These are phyloP conservation scores for Sergeia podlipaevii DNA, from an alignment of 208 protist genomes.

Conservation along the genomic window DNA sequence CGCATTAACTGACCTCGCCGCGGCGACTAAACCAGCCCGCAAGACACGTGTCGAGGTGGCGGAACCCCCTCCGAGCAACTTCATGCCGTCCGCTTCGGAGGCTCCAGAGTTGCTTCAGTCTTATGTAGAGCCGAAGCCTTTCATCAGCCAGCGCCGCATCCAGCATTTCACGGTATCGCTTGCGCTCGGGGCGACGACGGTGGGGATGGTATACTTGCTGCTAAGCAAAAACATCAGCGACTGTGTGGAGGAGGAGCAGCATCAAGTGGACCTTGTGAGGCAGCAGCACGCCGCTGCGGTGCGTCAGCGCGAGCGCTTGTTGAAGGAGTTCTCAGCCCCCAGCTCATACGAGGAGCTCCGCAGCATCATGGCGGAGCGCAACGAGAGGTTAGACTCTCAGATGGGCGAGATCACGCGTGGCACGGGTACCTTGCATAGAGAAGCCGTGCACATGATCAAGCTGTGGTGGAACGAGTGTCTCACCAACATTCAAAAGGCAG, in stretches of 20 bases:
- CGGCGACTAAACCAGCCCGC: background rate
- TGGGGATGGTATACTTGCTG: conserved; percentile 63
- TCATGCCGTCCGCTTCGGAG: conserved; percentile 45
- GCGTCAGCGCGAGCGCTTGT: conserved; percentile 29
- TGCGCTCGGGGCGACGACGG: conserved; percentile 46
- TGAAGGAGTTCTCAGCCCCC: conserved; percentile 61
- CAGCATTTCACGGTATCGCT: conserved; percentile 71
- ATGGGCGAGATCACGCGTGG: conserved; percentile 16
- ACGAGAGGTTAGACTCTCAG: conserved; percentile 35
- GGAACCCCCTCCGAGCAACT: conserved; percentile 17
- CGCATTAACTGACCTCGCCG: background rate
- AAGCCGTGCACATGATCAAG: conserved; percentile 68
- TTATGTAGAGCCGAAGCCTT: conserved; percentile 78
- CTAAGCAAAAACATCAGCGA: conserved; percentile 68
- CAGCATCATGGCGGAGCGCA: conserved; percentile 52
- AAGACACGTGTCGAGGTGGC: conserved; percentile 8
- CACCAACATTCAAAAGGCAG: conserved; percentile 60
- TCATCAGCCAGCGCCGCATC: conserved; percentile 58
- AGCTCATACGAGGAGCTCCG: conserved; percentile 78
- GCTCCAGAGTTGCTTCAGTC: conserved; percentile 66
- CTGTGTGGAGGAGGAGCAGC: conserved; percentile 47
- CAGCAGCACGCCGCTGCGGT: conserved; percentile 48
- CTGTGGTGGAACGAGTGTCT: conserved; percentile 84
- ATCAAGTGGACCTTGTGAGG: conserved; percentile 36
- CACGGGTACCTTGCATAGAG: conserved; percentile 68